Evolutionary conservation across 495 filamentous ascomycete species (phyloP).

Genomic region (Tetracladium setigerum): DNA sequence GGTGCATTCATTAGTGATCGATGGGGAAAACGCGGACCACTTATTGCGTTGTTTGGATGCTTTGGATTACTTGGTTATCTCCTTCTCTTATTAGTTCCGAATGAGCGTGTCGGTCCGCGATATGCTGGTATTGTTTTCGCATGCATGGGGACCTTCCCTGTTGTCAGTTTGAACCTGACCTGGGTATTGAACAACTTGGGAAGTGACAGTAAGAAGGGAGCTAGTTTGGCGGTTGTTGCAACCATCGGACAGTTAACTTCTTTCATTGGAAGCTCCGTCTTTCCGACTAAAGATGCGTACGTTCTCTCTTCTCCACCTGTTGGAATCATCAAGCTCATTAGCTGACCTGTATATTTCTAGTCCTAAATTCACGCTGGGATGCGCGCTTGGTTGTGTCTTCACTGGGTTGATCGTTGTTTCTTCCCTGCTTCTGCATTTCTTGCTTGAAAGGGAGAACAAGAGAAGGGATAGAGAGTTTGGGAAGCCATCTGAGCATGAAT

Average conservation of each 20-base stretch:
- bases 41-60: constrained; percentile 52
- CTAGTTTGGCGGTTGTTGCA: constrained; percentile 62
- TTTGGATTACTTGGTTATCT: constrained; percentile 40
- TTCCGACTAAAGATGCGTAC: too few relatives aligned
- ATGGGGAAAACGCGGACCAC: constrained; percentile 51
- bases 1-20: constrained; percentile 62
- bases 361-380: too few relatives aligned
- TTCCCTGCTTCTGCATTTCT: too few relatives aligned
- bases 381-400: too few relatives aligned
- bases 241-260: constrained; percentile 60
- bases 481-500: too few relatives aligned
- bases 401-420: too few relatives aligned
- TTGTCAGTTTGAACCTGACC: constrained; percentile 59
- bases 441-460: too few relatives aligned
- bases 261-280: too few relatives aligned
- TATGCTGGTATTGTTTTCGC: constrained; percentile 65
- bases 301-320: too few relatives aligned
- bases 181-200: constrained; percentile 68
- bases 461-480: too few relatives aligned
- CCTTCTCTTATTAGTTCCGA: constrained; percentile 37
- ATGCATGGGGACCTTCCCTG: constrained; percentile 57
- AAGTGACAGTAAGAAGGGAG: constrained; percentile 49
- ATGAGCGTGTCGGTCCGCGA: constrained; percentile 32
- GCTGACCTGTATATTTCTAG: too few relatives aligned
- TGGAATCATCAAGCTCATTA: too few relatives aligned